Conservation (phyloP, 345 rosid species). For the Eucalyptus marginata region DNA sequence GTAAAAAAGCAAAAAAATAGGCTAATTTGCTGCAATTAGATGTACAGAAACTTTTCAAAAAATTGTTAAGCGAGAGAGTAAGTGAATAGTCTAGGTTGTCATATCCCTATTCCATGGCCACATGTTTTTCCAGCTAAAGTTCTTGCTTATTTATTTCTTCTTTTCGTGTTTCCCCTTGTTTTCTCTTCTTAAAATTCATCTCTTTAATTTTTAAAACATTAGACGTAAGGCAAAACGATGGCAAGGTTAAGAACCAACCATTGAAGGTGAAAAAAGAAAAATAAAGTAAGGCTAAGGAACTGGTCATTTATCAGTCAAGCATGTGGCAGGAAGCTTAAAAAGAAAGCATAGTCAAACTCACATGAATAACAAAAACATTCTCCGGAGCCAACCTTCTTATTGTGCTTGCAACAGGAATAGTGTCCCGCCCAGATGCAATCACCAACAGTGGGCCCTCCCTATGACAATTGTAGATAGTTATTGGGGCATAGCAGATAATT, state of each 20-base stretch:
- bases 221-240: neutral
- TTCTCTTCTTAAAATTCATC: neutral
- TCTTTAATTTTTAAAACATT: neutral
- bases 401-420: conserved; percentile 62
- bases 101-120: neutral
- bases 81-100: neutral
- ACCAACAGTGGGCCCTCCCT: conserved; percentile 86
- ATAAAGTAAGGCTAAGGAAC: neutral
- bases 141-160: neutral
- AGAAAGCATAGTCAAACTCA: neutral
- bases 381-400: conserved; percentile 71
- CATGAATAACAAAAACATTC: conserved; percentile 85
- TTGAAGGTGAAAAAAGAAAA: neutral
- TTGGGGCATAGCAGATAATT: neutral
- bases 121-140: neutral
- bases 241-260: neutral
- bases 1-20: neutral
- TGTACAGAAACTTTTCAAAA: neutral
- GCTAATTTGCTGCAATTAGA: neutral
- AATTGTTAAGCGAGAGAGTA: neutral
- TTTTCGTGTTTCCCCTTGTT: neutral
- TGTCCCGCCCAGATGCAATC: conserved; percentile 87
- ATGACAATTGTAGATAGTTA: neutral
- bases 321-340: neutral
- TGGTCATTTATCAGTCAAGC: neutral